These are phyloP conservation scores for Pyrus bretschneideri DNA, from an alignment of 306 rosid genomes.

Conservation along the genomic window DNA sequence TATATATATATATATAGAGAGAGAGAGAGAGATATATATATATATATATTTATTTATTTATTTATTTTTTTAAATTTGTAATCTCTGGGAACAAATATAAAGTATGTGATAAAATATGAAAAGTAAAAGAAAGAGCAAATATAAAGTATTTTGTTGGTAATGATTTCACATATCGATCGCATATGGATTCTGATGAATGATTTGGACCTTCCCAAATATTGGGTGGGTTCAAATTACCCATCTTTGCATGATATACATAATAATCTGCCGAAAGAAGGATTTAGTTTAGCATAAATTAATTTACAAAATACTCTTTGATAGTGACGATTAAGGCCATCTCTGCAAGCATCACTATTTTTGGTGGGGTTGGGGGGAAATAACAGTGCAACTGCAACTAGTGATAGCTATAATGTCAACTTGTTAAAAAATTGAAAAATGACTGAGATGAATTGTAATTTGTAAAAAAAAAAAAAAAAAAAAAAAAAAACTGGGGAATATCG, in stretches of 20 bases:
- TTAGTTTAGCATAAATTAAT: neutral
- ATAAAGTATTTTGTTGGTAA: neutral
- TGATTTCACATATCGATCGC: neutral
- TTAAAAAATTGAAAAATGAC: neutral
- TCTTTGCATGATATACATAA: neutral
- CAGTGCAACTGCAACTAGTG: neutral
- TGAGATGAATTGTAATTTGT: neutral
- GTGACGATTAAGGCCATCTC: neutral
- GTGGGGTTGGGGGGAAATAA: conserved; percentile 6
- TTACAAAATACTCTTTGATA: neutral
- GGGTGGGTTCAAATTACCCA: conserved; percentile 22
- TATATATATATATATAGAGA: too few species aligned
- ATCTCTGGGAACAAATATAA: neutral
- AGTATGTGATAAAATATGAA: neutral
- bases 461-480: too few species aligned
- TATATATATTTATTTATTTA: too few species aligned
- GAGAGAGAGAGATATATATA: too few species aligned
- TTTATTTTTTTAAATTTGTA: neutral
- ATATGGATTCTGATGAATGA: conserved; percentile 6
- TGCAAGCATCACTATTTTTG: neutral
- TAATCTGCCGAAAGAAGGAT: neutral
- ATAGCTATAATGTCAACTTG: neutral
- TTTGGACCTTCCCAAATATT: conserved; percentile 2
- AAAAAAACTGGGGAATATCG: too few species aligned
- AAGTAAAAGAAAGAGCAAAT: neutral